Base-by-base conservation (phyloP, 2,329 filamentous ascomycete species). In the Ophiognomonia clavigignenti-juglandacearum region DNA sequence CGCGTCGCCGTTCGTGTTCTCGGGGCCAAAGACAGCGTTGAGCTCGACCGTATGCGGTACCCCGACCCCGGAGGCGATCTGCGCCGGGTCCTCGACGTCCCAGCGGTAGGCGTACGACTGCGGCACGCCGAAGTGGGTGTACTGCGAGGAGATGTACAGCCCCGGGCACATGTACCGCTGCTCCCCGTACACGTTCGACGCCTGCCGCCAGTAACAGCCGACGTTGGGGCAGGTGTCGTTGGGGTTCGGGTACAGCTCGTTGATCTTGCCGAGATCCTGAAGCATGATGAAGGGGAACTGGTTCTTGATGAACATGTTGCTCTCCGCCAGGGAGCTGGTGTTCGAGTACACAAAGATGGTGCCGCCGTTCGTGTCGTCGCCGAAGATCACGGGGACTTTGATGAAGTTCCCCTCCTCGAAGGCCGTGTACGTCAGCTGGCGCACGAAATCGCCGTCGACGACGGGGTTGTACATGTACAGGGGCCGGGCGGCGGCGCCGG, bases 61-160 rank as follows among this genome's bases (percentile, higher is more conserved):
- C 0, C 86, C 86, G 1, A 73, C 59, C 1, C 85, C 85, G 2
- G 65, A 57, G 0, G 66, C 67, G 19, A 77, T 65, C 39, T 78
- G 68, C 0, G 57, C 56, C 0, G 77, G 73, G 51, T 88, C 84
- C 35, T 78, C 66, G 4, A 88, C 85, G 46, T 83, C 77, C 66
- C 82, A 88, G 35, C 77, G 78, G 60, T 91, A 91, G 58, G 80
- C 83, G 75, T 78, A 91, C 20, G 73, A 77, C 2, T 61, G 56
- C 16, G 59, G 22, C 27, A 69, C 55, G 13, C 64, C 64, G 45
- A 67, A 43, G 38, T 68, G 67, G 13, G 37, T 46, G n/a, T 53
- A 48, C 1, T 66, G 62, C 8, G 67, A 59, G 2, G 71, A 74
- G 58, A 84, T 65, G 62, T 71, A 77, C 32, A 84, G 69, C 0